Base-by-base conservation (phyloP, 176 grass and related monocot genomes). In the Phyllostachys edulis region DNA sequence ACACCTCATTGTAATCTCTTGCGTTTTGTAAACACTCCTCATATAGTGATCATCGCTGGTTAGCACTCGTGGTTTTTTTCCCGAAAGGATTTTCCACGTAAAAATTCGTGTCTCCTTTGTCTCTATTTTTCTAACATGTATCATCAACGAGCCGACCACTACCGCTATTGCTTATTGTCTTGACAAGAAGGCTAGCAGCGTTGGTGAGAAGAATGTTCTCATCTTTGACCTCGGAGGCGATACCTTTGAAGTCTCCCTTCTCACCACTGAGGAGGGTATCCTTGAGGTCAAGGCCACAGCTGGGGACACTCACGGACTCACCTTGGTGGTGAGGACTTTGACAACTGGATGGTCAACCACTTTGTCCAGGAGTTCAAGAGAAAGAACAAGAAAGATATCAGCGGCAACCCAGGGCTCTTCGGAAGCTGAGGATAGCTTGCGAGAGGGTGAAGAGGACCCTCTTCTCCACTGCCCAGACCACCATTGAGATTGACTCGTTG, bases 331-430 rank as follows among this genome's bases (percentile, higher is more conserved):
- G n/a, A n/a, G n/a, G n/a, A n/a, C n/a, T n/a, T n/a, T n/a, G n/a
- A n/a, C n/a, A 77, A 77, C n/a, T 38, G 55, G 0, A 77, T 77
- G 74, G 74, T 61, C 13, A 77, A 77, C 36, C 74, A 77, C 37
- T 77, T 77, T 42, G 74, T 77, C 21, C 74, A 77, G 56, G 55
- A 77, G 21, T 77, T 77, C 37, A 70, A 70, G 79, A 81, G 66
- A 17, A 70, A 81, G 66, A 81, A 70, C 21, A 70, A 81, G 37
- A 81, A 70, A 45, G 79, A 81, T 29, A 81, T 81, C 66, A 81
- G 7, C 6, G 66, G 66, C 65, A 70, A 81, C 50, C 78, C 38
- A 77, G 75, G 55, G 21, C 75, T 77, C 75, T 62, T 7, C 13
- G 55, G 55, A 77, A 55, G 21, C 54, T 77, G 38, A 77, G 75